Base-by-base conservation (phyloP, 208 protist genomes). In the Lotmaria passim region DNA sequence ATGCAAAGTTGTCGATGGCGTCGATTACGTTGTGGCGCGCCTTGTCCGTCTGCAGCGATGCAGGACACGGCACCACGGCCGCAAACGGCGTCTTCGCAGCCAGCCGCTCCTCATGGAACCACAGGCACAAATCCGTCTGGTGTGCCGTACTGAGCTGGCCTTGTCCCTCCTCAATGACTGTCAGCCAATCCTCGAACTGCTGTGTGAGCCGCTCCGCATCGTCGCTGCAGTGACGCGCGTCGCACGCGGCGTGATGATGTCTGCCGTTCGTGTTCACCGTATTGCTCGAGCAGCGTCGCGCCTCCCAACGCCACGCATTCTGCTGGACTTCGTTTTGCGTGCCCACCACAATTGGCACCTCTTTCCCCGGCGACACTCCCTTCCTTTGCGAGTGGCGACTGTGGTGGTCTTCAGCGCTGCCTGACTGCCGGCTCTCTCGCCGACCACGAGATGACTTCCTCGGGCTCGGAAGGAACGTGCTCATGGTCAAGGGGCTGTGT, bases 41-140 rank as follows among this genome's bases (percentile, higher is more conserved):
- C 38, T 81, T 63, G 31, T 60, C 53, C 21, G 73, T 73, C 19
- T 73, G 75, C 1, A 68, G 34, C 10, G 73, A 73, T 26, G 73
- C 79, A 19, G 44, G 57, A 68, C 78, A 93, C 8, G 84, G 84
- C 19, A 87, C 80, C 48, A 93, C 63, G 3, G 84, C 87, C 10
- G 78, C 69, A 53, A 90, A 93, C 2, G 84, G 84, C 14, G 87
- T 90, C 69, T 79, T 77, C 23, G 48, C 63, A 0, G 79, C 66
- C 21, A 93, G 66, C 8, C 34, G 51, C 34, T 90, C 82, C 23
- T 78, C 57, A 34, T 87, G 81, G 57, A 77, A 93, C 87, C 87
- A 93, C 19, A 75, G 67, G 28, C 59, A 73, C 26, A 73, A 28
- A 41, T 73, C 36, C 12, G 51, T 30, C 36, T 39, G 46, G 7